Conservation (phyloP, 2,329 filamentous ascomycete genomes). For the Fusarium penzigii region DNA sequence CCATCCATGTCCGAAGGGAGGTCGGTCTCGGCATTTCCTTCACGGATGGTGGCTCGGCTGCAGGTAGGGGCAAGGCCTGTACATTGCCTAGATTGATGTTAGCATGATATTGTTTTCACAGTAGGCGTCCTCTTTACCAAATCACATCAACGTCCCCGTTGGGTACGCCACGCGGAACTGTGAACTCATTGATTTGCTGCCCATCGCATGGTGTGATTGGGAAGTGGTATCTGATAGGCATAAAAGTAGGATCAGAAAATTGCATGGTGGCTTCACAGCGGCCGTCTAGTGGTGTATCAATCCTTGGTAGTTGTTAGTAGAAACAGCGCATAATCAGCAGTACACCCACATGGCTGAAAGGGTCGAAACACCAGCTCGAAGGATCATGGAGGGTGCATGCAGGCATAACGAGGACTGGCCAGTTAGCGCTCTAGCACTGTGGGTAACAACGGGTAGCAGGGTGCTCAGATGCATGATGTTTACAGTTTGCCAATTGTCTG, state of each 20-base stretch:
- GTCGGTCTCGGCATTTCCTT: slow-evolving; percentile 1
- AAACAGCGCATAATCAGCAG: neutral
- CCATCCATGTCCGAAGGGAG: slow-evolving; percentile 1
- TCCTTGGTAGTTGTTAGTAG: neutral
- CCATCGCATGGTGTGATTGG: neutral
- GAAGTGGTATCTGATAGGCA: slow-evolving; percentile 2
- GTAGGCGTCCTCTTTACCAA: neutral
- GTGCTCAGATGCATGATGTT: too few relatives aligned
- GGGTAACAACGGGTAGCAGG: neutral
- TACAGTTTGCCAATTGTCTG: too few relatives aligned
- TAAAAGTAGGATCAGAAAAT: slow-evolving; percentile 1
- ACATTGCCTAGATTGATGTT: slow-evolving; percentile 2
- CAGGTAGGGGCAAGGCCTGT: slow-evolving; percentile 3
- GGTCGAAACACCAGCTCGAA: slow-evolving; percentile 4
- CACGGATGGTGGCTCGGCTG: slow-evolving; percentile 2
- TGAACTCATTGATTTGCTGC: neutral
- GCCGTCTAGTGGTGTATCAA: neutral
- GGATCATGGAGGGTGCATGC: slow-evolving; percentile 1
- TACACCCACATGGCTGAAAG: slow-evolving; percentile 4
- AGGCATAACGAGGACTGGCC: slow-evolving; percentile 5
- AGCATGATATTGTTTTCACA: neutral
- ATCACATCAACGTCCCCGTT: slow-evolving; percentile 4
- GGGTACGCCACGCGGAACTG: neutral
- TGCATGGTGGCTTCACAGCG: slow-evolving; percentile 2
- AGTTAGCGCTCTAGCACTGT: slow-evolving; percentile 3